Conservation (phyloP, 306 rosid genomes). For the Lathyrus aphaca region DNA sequence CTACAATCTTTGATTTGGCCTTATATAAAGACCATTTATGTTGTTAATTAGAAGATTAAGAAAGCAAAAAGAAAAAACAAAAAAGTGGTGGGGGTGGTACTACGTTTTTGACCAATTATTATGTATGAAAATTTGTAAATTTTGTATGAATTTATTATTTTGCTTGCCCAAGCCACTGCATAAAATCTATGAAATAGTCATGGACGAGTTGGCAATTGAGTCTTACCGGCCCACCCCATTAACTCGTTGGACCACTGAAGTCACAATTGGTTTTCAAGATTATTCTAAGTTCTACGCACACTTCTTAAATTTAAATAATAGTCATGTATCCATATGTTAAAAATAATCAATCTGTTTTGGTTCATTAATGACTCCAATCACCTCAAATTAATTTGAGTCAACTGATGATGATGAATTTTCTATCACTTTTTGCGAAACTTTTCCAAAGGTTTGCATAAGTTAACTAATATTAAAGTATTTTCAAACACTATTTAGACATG, state of each 20-base stretch:
- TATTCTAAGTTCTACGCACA: not conserved
- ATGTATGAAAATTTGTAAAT: not conserved
- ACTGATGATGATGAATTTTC: not conserved
- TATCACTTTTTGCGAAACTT: not conserved
- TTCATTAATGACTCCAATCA: not conserved
- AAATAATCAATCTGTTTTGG: no score
- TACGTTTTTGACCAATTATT: not conserved
- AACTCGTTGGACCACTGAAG: slow-evolving; percentile 17
- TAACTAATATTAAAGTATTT: no score
- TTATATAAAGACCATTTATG: no score
- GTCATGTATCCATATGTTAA: no score
- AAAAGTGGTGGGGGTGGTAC: no score
- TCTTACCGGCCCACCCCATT: slow-evolving; percentile 1
- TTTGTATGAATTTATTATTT: not conserved
- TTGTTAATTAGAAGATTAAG: no score
- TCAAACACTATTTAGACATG: no score
- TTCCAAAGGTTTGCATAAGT: no score
- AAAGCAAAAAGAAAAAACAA: no score
- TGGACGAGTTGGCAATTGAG: not conserved
- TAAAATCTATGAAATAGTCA: not conserved
- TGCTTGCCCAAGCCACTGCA: slow-evolving; percentile 13
- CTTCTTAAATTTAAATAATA: not conserved
- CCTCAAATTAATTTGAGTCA: not conserved
- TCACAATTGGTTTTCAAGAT: slow-evolving; percentile 6
- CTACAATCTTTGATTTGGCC: no score